These are phyloP conservation scores for Saturnispora serradocipensis DNA, from an alignment of 805 yeast genomes.

Conservation along the genomic window DNA sequence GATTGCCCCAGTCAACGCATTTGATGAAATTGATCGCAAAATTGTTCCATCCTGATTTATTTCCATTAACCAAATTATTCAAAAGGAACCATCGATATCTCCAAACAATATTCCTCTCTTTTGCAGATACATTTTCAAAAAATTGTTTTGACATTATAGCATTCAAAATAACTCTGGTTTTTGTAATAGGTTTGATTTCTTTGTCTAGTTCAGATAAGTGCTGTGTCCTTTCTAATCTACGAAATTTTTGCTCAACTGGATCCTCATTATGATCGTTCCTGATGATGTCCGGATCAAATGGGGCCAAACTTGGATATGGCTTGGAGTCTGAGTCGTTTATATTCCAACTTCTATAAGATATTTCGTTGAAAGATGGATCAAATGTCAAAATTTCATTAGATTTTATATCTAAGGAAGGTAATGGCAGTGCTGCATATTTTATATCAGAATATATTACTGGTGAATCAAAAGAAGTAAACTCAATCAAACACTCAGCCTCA, in stretches of 20 bases:
- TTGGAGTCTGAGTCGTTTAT: neutral
- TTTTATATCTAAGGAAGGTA: constrained; percentile 20
- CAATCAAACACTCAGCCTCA: constrained; percentile 28
- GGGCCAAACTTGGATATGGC: constrained; percentile 18
- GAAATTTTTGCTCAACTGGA: constrained; percentile 82
- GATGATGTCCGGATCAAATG: constrained; percentile 63
- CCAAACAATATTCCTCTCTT: constrained; percentile 85
- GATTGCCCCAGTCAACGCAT: constrained; percentile 83
- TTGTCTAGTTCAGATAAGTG: constrained; percentile 68
- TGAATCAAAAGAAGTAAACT: constrained; percentile 55
- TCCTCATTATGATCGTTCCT: constrained; percentile 41
- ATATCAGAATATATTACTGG: constrained; percentile 65
- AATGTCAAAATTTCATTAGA: constrained; percentile 14
- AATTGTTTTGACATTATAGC: constrained; percentile 71
- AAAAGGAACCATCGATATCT: constrained; percentile 75
- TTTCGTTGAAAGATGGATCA: constrained; percentile 20
- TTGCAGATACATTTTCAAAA: constrained; percentile 68
- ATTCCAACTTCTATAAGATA: constrained; percentile 17
- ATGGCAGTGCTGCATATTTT: constrained; percentile 30
- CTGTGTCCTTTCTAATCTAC: constrained; percentile 76
- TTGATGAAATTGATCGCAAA: constrained; percentile 59
- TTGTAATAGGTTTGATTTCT: constrained; percentile 83
- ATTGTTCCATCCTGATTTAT: constrained; percentile 28
- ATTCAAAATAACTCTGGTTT: constrained; percentile 63
- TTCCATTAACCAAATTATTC: constrained; percentile 35